Base-by-base conservation (phyloP, 345 rosid species). In the Populus euphratica region DNA sequence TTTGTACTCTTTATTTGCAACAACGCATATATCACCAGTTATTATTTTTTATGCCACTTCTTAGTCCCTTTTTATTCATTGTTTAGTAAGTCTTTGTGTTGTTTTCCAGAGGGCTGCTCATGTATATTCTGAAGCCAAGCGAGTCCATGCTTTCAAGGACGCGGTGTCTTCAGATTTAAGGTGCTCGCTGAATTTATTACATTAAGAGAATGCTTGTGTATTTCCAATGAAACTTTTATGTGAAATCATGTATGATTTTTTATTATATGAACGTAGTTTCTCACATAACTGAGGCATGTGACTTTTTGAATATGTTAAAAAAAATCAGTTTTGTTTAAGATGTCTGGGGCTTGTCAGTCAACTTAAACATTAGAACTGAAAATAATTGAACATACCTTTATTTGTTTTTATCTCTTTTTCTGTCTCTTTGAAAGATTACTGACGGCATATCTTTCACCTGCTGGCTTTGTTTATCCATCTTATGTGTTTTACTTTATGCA, bases 121-220 rank as follows among this genome's bases (percentile, higher is more conserved):
- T 66, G 98, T 96, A 35, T 96, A 91, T 72, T 89, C 97, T 2
- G 99, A 96, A 86, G 99, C 98, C 69, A 86, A 80, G 81, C 81
- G 98, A 52, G 99, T 96, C 41, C 84, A 89, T 76, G 93, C 91
- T 27, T 96, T 93, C 88, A 92, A 92, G 87, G 94, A 93, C 83
- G 81, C 97, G 0, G 99, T 96, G 49, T 77, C 86, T 43, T 89
- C 98, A 72, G 78, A 81, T 73, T 82, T 88, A 52, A 93, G 92
- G 99, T 90, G 41, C 29, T 23, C 50, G 14, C 10, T 47, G 13
- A 78, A 47, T 43, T 69, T 69, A 43, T 23, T 59, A 11, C 64
- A 59, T 23, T 23, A 59, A 59, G 14, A 9, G 29, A 59, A 59
- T 59, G 27, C 63, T 3, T 23, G 8, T 59, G 14, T 59, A n/a